These are phyloP conservation scores for Leccinum obscurum DNA, from an alignment of 768 basidiomycete species.

Conservation along the genomic window DNA sequence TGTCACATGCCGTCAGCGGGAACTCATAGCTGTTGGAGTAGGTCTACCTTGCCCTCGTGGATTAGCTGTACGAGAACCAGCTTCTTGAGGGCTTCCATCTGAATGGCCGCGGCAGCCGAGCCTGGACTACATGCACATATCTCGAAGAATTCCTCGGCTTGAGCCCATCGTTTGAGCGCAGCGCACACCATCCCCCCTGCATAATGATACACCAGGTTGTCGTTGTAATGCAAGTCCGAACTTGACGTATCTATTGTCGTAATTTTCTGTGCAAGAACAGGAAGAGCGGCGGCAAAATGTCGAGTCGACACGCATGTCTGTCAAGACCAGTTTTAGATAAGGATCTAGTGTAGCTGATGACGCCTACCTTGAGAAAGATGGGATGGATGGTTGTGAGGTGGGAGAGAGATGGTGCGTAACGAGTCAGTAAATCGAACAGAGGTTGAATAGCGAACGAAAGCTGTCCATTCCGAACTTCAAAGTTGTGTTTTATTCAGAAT, in stretches of 20 bases:
- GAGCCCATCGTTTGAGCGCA: slow-evolving; percentile 62
- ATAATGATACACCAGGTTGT: slow-evolving; percentile 86
- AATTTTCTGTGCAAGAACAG: slow-evolving; percentile 63
- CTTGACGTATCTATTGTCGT: slow-evolving; percentile 57
- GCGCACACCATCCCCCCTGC: slow-evolving; percentile 68
- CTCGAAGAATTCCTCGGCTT: slow-evolving; percentile 80
- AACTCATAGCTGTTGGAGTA: too few relatives aligned
- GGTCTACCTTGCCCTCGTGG: slow-evolving; percentile 63
- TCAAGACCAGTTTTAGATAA: neutral
- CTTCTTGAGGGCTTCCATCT: slow-evolving; percentile 88
- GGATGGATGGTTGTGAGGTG: slow-evolving; percentile 73
- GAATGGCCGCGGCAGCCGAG: slow-evolving; percentile 59
- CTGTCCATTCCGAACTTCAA: slow-evolving; percentile 34
- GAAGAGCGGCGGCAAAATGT: slow-evolving; percentile 57
- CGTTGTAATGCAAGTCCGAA: slow-evolving; percentile 73
- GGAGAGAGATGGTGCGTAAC: slow-evolving; percentile 57
- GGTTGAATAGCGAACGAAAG: slow-evolving; percentile 52
- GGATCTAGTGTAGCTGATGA: neutral
- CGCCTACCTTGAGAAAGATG: slow-evolving; percentile 59
- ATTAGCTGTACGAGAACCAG: slow-evolving; percentile 77
- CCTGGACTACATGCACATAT: slow-evolving; percentile 69
- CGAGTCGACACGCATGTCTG: slow-evolving; percentile 59
- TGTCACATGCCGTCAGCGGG: slow-evolving; percentile 9
- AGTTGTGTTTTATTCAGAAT: neutral
- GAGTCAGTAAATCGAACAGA: slow-evolving; percentile 56